phyloP scores from a whole-genome alignment of 2,329 filamentous ascomycete species.

The Fusarium temperatum region DNA sequence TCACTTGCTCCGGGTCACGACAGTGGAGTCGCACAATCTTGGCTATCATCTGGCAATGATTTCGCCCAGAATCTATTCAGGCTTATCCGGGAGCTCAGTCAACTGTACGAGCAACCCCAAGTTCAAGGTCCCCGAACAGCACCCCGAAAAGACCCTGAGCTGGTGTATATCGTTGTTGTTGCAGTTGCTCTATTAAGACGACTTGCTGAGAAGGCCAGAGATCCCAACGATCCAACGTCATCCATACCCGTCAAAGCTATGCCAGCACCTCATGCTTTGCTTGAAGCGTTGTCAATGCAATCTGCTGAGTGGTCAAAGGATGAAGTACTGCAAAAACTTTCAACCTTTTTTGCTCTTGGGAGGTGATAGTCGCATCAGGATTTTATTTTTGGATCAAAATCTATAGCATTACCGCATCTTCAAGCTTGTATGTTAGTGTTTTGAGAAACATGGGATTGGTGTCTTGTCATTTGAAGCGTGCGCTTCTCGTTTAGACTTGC shows the following conservation, averaged over 20 bases:
- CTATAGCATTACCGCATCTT: slow-evolving; percentile 22
- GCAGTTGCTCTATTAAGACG: slow-evolving; percentile 74
- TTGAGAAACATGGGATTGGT: slow-evolving; percentile 39
- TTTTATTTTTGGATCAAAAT: slow-evolving; percentile 34
- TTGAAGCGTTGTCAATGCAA: slow-evolving; percentile 73
- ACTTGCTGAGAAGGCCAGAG: slow-evolving; percentile 73
- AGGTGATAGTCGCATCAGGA: slow-evolving; percentile 52
- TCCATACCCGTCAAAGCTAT: slow-evolving; percentile 69
- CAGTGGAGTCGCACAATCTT: slow-evolving; percentile 75
- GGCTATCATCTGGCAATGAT: slow-evolving; percentile 85
- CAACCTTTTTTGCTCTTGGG: slow-evolving; percentile 61
- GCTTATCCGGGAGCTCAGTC: slow-evolving; percentile 76
- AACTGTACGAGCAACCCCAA: slow-evolving; percentile 64
- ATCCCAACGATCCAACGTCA: slow-evolving; percentile 59
- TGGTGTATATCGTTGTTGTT: slow-evolving; percentile 72
- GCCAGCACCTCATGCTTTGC: slow-evolving; percentile 72
- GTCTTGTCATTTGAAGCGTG: slow-evolving; percentile 42
- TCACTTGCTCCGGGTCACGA: slow-evolving; percentile 78
- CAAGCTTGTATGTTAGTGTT: slow-evolving; percentile 45
- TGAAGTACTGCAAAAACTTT: slow-evolving; percentile 73
- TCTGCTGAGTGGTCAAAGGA: slow-evolving; percentile 70
- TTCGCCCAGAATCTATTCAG: slow-evolving; percentile 83
- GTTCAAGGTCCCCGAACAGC: slow-evolving; percentile 47
- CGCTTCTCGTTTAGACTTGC: slow-evolving; percentile 43
- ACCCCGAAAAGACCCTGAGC: slow-evolving; percentile 58